Evolutionary conservation across 345 rosid species (phyloP).

Genomic region (Erodium maritimum): DNA sequence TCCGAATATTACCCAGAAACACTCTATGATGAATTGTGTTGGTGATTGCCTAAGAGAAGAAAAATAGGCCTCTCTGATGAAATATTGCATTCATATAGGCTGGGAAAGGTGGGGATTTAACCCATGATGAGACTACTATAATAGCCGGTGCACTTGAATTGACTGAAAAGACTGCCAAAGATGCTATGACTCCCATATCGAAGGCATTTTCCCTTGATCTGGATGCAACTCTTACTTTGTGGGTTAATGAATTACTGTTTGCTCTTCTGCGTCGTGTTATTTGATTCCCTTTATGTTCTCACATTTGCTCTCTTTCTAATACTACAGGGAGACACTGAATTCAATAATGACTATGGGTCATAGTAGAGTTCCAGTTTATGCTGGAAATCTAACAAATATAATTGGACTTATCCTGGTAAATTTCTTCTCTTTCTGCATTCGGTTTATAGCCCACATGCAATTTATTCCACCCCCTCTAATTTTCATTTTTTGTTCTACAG

Average conservation of each 20-base stretch:
- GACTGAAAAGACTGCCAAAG: conserved; percentile 81
- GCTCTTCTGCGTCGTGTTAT: conserved; percentile 11
- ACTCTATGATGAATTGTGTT: conserved; percentile 6
- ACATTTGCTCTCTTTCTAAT: conserved; percentile 8
- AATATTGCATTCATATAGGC: conserved; percentile 37
- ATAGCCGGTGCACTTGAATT: conserved; percentile 93
- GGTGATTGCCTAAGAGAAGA: too few relatives aligned
- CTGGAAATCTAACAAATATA: conserved; percentile 53
- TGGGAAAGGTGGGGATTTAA: conserved; percentile 89
- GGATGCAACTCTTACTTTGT: conserved; percentile 87
- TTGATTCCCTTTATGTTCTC: conserved; percentile 5
- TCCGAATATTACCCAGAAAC: too few relatives aligned
- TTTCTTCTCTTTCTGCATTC: conserved; percentile 4
- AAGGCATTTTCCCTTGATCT: conserved; percentile 97
- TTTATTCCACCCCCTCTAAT: too few relatives aligned
- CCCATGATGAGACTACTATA: conserved; percentile 89
- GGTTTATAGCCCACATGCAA: background rate
- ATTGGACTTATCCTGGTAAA: conserved; percentile 85
- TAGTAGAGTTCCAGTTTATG: conserved; percentile 89
- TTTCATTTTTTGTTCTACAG: background rate
- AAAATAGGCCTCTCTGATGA: too few relatives aligned
- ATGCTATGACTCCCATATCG: conserved; percentile 91
- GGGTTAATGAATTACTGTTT: conserved; percentile 34
- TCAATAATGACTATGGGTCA: conserved; percentile 84
- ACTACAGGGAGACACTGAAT: conserved; percentile 66